Evolutionary conservation across 768 basidiomycete genomes (phyloP).

Genomic region (Candolleomyces aberdarensis): DNA sequence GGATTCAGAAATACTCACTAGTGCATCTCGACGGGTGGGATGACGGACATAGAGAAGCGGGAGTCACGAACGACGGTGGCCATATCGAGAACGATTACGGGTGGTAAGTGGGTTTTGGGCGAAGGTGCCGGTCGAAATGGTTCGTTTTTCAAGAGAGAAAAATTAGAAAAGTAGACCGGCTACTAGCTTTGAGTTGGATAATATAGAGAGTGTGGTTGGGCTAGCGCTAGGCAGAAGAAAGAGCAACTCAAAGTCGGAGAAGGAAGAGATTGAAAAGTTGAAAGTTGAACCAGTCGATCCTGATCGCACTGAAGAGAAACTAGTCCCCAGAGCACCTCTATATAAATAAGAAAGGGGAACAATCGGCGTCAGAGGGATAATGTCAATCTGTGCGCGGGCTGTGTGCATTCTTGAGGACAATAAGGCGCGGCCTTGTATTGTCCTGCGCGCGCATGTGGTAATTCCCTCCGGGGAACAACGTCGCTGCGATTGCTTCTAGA

Average conservation of each 20-base stretch:
- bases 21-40: neutral
- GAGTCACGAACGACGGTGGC: neutral
- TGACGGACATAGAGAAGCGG: neutral
- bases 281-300: constrained; percentile 4
- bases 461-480: neutral
- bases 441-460: neutral
- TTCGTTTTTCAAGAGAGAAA: neutral
- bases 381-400: neutral
- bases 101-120: neutral
- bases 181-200: constrained; percentile 4
- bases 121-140: neutral
- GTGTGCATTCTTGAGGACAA: constrained; percentile 2
- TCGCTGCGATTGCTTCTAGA: neutral
- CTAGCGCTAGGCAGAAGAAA: neutral
- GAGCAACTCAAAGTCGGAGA: neutral
- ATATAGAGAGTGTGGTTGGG: neutral
- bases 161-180: neutral
- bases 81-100: neutral
- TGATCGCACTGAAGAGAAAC: constrained; percentile 2
- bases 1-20: neutral
- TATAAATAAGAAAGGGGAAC: neutral
- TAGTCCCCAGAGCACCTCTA: neutral
- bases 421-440: neutral
- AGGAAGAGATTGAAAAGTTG: neutral
- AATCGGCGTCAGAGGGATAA: constrained; percentile 1